A percentile compares a stretch with the other conserved stretches of the same genome.
These are phyloP conservation scores for Arachis hypogaea DNA, from an alignment of 306 rosid genomes.

Conservation along the genomic window DNA sequence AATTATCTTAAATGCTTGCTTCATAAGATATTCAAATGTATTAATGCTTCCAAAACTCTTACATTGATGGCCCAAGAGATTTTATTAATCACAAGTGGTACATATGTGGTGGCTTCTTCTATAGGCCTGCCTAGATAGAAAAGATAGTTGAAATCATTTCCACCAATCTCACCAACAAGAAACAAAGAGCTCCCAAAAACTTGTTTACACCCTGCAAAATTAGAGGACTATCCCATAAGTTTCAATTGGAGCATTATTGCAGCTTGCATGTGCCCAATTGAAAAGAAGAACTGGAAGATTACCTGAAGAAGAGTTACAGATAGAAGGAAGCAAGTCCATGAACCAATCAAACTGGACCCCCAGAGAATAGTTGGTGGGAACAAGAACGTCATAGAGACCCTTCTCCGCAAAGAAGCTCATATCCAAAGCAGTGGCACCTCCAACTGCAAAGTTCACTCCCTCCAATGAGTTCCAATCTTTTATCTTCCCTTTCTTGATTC, in stretches of 20 bases:
- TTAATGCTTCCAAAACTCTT: background rate
- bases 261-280: no score
- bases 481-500: background rate
- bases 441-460: conserved; percentile 50
- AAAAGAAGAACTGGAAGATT: no score
- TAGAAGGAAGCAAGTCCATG: conserved; percentile 28
- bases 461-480: background rate
- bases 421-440: conserved; percentile 49
- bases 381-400: background rate
- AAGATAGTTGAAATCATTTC: conserved; percentile 47
- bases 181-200: conserved; percentile 36
- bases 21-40: background rate
- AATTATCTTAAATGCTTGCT: no score
- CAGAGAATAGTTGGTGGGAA: conserved; percentile 38
- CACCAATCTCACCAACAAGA: conserved; percentile 50
- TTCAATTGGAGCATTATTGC: no score
- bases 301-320: conserved; percentile 43
- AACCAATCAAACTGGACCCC: conserved; percentile 46
- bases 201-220: conserved; percentile 39
- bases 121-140: background rate
- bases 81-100: conserved; percentile 23
- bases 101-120: conserved; percentile 30
- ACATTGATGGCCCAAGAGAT: conserved; percentile 32
- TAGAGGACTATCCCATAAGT: background rate
- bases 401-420: conserved; percentile 14